Evolutionary conservation across 2,329 filamentous ascomycete genomes (phyloP).

Genomic region (Fusarium scirpi): DNA sequence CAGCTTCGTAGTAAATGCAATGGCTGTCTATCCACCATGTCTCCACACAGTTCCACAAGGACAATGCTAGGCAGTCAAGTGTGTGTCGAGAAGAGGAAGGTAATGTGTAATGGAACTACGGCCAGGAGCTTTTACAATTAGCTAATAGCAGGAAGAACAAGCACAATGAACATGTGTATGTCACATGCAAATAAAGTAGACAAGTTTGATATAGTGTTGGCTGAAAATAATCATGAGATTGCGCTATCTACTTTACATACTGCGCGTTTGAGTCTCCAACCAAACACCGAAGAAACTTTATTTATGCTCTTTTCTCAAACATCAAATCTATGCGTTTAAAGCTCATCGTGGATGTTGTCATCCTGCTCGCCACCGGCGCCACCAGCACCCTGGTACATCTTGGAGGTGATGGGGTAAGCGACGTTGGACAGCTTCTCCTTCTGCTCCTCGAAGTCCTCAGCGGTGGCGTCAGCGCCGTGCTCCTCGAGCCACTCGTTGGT

Average conservation of each 20-base stretch:
- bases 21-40: no score
- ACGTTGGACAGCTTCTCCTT: slow-evolving; percentile 98
- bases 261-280: slow-evolving; percentile 45
- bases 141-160: not conserved
- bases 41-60: no score
- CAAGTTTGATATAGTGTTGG: not conserved
- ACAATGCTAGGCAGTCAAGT: no score
- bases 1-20: no score
- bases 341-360: slow-evolving; percentile 83
- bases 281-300: slow-evolving; percentile 47
- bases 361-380: slow-evolving; percentile 68
- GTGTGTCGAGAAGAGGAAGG: no score
- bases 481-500: slow-evolving; percentile 96
- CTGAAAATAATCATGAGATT: slow-evolving; percentile 44
- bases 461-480: slow-evolving; percentile 84
- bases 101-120: no score
- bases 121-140: no score
- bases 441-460: slow-evolving; percentile 99
- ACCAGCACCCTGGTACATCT: slow-evolving; percentile 80
- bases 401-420: slow-evolving; percentile 98
- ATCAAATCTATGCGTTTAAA: slow-evolving; percentile 68
- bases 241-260: slow-evolving; percentile 51
- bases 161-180: not conserved
- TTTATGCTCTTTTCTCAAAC: slow-evolving; percentile 47
- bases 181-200: not conserved